Conservation (phyloP, 257 asterid species). For the Fraxinus anomala region DNA sequence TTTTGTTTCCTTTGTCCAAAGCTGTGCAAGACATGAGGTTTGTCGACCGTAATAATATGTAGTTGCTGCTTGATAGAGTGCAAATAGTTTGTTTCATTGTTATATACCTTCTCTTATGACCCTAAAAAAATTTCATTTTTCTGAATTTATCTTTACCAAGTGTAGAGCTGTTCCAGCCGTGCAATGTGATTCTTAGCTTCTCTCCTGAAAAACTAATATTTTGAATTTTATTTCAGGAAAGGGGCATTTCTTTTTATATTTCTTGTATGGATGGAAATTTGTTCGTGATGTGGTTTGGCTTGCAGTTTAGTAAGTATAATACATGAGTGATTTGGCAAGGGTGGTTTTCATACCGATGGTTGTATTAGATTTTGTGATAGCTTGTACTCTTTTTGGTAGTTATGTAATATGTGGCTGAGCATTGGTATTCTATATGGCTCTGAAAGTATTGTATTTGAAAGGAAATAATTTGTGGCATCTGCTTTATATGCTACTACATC, state of each 20-base stretch:
- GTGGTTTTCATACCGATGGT: background rate
- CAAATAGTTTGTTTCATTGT: background rate
- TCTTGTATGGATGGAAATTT: conserved; percentile 5
- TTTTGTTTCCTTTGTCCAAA: background rate
- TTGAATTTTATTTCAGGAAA: background rate
- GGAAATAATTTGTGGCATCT: background rate
- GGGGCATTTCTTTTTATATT: conserved; percentile 10
- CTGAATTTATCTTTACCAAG: background rate
- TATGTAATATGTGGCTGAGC: background rate
- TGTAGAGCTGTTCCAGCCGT: background rate
- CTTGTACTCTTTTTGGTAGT: background rate
- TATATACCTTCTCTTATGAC: background rate
- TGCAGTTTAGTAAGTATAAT: conserved; percentile 10
- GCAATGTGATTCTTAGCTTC: background rate
- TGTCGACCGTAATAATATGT: background rate
- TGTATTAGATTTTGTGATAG: background rate
- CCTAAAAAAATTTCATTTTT: background rate
- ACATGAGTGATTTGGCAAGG: background rate
- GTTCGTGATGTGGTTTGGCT: conserved; percentile 15
- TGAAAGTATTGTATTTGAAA: background rate
- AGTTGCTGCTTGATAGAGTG: background rate
- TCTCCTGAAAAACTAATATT: background rate
- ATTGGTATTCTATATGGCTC: background rate
- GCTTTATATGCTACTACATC: background rate
- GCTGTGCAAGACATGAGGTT: background rate